These are phyloP conservation scores for Peterozyma toletana DNA, from an alignment of 805 yeast genomes.

Conservation along the genomic window DNA sequence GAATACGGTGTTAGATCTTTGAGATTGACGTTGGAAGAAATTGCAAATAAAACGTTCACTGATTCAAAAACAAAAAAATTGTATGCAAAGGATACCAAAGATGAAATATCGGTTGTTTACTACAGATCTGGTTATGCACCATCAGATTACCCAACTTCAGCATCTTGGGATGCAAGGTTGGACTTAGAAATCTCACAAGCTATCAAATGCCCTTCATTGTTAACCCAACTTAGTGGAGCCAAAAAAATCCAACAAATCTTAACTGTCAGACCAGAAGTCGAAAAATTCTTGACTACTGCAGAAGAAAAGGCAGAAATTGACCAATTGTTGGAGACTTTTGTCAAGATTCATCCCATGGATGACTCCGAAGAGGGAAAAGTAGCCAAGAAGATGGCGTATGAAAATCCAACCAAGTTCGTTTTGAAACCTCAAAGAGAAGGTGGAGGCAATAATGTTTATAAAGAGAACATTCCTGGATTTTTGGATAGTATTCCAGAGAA, in stretches of 20 bases:
- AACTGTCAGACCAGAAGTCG: constrained; percentile 45
- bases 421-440: constrained; percentile 98
- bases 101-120: constrained; percentile 83
- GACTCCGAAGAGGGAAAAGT: constrained; percentile 48
- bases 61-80: constrained; percentile 36
- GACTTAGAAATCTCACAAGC: constrained; percentile 69
- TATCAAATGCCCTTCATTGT: constrained; percentile 83
- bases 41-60: constrained; percentile 33
- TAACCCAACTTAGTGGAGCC: constrained; percentile 88
- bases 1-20: constrained; percentile 50
- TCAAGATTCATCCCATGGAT: constrained; percentile 82
- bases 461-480: constrained; percentile 75
- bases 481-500: constrained; percentile 49
- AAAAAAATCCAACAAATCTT: constrained; percentile 90
- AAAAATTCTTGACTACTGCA: constrained; percentile 34
- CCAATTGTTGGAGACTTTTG: constrained; percentile 58
- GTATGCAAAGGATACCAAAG: constrained; percentile 43
- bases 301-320: constrained; percentile 17
- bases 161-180: constrained; percentile 74
- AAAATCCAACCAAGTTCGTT: constrained; percentile 65
- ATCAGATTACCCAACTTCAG: constrained; percentile 56
- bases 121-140: constrained; percentile 90
- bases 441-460: constrained; percentile 94
- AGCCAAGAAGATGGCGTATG: constrained; percentile 64
- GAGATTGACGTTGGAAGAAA: constrained; percentile 63